These are phyloP conservation scores for Talaromyces sp. DNA, from an alignment of 2,329 filamentous ascomycete genomes.

Conservation along the genomic window DNA sequence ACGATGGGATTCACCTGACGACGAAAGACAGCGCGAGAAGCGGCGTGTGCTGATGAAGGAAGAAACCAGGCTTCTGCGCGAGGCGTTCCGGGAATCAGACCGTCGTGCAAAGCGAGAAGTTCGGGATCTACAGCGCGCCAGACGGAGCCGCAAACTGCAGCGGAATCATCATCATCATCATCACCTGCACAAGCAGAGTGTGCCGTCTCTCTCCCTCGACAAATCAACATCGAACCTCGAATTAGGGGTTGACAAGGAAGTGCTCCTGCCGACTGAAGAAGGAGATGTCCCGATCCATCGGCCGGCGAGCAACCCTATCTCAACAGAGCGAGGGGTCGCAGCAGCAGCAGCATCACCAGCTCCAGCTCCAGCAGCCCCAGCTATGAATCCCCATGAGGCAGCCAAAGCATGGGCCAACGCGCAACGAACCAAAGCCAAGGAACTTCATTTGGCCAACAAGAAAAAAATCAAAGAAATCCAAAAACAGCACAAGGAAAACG, in stretches of 20 bases:
- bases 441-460: slow-evolving; percentile 11
- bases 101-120: slow-evolving; percentile 31
- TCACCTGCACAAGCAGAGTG: not conserved
- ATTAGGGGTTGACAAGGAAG: not conserved
- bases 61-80: slow-evolving; percentile 30
- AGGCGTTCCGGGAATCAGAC: slow-evolving; percentile 31
- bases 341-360: not conserved
- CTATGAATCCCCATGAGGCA: slow-evolving; percentile 8
- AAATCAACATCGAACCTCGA: not conserved
- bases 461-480: slow-evolving; percentile 8
- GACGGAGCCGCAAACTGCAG: slow-evolving; percentile 9
- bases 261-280: not conserved
- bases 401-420: slow-evolving; percentile 12
- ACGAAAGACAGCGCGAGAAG: slow-evolving; percentile 23
- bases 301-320: not conserved
- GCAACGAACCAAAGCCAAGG: slow-evolving; percentile 6
- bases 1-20: slow-evolving; percentile 31
- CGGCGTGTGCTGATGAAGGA: slow-evolving; percentile 28
- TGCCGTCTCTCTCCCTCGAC: not conserved
- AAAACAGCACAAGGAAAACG: slow-evolving; percentile 8
- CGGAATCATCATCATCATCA: not conserved
- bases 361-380: not conserved
- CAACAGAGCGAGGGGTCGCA: not conserved
- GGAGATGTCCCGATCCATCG: not conserved
- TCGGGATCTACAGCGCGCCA: slow-evolving; percentile 20